These are phyloP conservation scores for Diaporthe humulicola DNA, from an alignment of 2,329 filamentous ascomycete genomes.

Conservation along the genomic window DNA sequence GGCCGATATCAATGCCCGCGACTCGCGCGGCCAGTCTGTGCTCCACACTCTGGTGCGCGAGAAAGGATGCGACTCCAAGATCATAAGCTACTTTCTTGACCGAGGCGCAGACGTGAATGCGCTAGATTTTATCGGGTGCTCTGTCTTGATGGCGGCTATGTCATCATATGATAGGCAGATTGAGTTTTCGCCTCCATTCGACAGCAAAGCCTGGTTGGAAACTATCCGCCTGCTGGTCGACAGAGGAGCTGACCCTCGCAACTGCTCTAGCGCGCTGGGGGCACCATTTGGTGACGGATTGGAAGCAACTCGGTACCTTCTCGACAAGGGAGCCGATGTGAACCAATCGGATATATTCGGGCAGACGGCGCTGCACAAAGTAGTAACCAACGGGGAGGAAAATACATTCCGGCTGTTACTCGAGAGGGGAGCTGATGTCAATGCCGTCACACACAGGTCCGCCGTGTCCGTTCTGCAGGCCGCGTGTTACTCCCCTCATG, in stretches of 20 bases:
- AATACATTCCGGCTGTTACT: background rate
- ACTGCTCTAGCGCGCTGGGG: background rate
- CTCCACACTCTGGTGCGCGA: background rate
- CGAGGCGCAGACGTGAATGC: background rate
- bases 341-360: background rate
- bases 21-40: background rate
- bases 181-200: background rate
- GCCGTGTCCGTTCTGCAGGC: background rate
- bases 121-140: background rate
- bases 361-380: background rate
- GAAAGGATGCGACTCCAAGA: background rate
- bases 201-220: background rate
- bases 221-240: background rate
- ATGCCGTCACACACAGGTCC: background rate
- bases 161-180: background rate
- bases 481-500: background rate
- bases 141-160: background rate
- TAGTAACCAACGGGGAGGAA: background rate
- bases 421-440: background rate
- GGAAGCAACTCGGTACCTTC: background rate
- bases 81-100: background rate
- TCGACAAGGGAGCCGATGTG: background rate
- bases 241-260: background rate
- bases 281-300: background rate
- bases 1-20: background rate